Evolutionary conservation across 257 asterid species (phyloP).

Genomic region (Fraxinus cuspidata): DNA sequence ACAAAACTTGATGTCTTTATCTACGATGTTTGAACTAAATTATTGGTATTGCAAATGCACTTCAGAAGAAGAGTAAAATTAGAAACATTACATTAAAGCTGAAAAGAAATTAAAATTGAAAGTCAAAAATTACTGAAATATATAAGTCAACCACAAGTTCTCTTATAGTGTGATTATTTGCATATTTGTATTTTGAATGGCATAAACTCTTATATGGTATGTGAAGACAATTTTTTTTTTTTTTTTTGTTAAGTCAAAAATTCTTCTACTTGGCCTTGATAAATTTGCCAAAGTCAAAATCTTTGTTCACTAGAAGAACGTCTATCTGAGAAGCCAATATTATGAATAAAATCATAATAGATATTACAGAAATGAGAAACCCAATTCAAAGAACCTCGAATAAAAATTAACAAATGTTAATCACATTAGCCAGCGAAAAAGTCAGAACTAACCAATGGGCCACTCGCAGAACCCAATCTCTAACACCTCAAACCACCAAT

Average conservation of each 20-base stretch:
- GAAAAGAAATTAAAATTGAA: not conserved
- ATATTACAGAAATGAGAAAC: too few relatives aligned
- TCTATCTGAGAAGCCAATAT: not conserved
- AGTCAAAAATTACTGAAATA: not conserved
- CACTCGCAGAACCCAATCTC: conserved; percentile 15
- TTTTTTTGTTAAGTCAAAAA: too few relatives aligned
- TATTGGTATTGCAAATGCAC: not conserved
- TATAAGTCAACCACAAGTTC: not conserved
- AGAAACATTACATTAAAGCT: not conserved
- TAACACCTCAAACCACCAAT: not conserved
- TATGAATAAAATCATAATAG: too few relatives aligned
- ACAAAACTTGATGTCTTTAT: not conserved
- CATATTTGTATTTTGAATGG: not conserved
- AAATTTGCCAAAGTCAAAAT: not conserved
- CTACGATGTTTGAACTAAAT: not conserved
- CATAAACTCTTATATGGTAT: not conserved
- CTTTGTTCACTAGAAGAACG: not conserved
- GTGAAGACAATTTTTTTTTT: not conserved
- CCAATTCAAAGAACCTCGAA: too few relatives aligned
- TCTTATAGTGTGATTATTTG: not conserved
- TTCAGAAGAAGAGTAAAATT: not conserved
- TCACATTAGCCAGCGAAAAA: not conserved
- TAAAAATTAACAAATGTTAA: not conserved
- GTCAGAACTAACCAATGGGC: conserved; percentile 11
- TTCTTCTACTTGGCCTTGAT: not conserved